Conservation (phyloP, 352 stramenopile genomes). For the Phytophthora capsici region DNA sequence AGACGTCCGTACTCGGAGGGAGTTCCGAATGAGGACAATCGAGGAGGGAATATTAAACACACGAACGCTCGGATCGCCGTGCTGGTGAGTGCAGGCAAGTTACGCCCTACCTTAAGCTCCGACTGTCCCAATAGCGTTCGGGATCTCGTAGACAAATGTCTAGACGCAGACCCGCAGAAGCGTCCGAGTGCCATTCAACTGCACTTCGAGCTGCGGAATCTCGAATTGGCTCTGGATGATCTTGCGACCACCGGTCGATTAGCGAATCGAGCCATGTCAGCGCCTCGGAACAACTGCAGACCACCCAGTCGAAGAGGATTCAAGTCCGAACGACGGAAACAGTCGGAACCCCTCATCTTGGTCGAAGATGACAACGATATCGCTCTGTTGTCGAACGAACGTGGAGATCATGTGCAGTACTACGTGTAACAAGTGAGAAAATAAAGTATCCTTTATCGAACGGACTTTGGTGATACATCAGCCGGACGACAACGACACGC, state of each 20-base stretch:
- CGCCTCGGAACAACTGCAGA: slow-evolving; percentile 17
- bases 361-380: slow-evolving; percentile 34
- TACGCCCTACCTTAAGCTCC: slow-evolving; percentile 48
- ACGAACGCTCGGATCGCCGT: slow-evolving; percentile 61
- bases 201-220: slow-evolving; percentile 66
- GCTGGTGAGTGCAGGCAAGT: slow-evolving; percentile 52
- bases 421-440: slow-evolving; percentile 23
- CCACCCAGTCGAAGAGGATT: neutral
- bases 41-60: slow-evolving; percentile 32
- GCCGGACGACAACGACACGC: too few species aligned
- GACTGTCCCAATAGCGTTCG: slow-evolving; percentile 60
- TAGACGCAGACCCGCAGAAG: slow-evolving; percentile 50
- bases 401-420: slow-evolving; percentile 26
- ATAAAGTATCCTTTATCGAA: too few species aligned
- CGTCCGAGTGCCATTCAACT: slow-evolving; percentile 70
- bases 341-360: slow-evolving; percentile 23
- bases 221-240: slow-evolving; percentile 33
- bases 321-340: slow-evolving; percentile 5
- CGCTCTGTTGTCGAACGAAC: slow-evolving; percentile 32
- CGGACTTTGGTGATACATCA: too few species aligned
- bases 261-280: slow-evolving; percentile 11
- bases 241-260: slow-evolving; percentile 18
- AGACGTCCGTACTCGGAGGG: slow-evolving; percentile 42
- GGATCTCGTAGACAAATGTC: slow-evolving; percentile 51
- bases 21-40: slow-evolving; percentile 31